Evolutionary conservation across 2,329 filamentous ascomycete genomes (phyloP), one percentile per base, ranked within the genome.

Genomic region (Fusarium liriodendri): DNA sequence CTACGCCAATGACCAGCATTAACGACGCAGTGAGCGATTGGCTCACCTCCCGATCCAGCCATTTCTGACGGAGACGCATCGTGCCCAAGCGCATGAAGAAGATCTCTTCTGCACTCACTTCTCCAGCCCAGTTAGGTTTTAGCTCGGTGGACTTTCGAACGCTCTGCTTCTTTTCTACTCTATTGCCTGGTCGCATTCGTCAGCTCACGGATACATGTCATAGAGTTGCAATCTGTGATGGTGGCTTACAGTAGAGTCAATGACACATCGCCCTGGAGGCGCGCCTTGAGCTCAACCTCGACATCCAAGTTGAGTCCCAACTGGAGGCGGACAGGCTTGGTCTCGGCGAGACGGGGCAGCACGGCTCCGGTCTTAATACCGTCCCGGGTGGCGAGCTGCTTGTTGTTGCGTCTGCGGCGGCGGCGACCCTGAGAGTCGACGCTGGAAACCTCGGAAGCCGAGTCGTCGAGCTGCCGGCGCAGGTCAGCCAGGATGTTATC

Each of bases 331-430:
- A 74, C 71, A 8, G 71, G 71, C 71, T 74, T 74, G 16, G 71
- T 74, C 62, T 74, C 71, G n/a, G 71, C 66, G 29, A 74, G 59
- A 16, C 71, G 69, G 5, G 71, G 71, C 61, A 74, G 58, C 14
- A 68, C 69, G 6, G 71, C 57, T 1, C 71, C 71, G 8, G 71
- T 74, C 59, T 74, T 72, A 64, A 74, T 74, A 27, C 71, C 71
- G 13, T 67, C 71, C 20, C 61, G 42, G 45, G 69, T 59, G 40
- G 71, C 71, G 16, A 72, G 66, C 69, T 74, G 69, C 66, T 74
- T 74, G 60, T 73, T 71, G 69, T 73, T 73, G 45, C 69, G 69
- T 69, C 71, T 69, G 69, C 69, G 69, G 62, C 71, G 71, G 40
- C 71, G 64, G 2, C 64, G 71, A 57, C 71, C 71, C 60, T 70